Evolutionary conservation across 192 early-diverging fungal genomes (phyloP), one percentile per base, ranked within the genome.

Genomic region (Allomyces javanicus): DNA sequence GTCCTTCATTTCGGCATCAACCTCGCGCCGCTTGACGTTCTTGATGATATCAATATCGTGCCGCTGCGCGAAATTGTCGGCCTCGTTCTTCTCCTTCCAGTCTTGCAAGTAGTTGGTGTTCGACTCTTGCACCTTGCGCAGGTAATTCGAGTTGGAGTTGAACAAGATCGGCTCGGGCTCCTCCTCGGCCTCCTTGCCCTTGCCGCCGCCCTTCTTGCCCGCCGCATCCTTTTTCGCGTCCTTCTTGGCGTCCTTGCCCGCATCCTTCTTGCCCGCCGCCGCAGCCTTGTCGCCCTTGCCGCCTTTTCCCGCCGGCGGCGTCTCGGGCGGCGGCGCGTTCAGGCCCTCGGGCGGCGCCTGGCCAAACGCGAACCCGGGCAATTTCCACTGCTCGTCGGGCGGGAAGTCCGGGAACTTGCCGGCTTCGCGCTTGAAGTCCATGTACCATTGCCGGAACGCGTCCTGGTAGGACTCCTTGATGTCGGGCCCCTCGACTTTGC

Each of bases 31-130:
- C 58, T 84, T 84, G 23, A 78, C 76, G 26, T 63, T 70, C 66
- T 84, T 84, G 61, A 84, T 78, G 63, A 84, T 84, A 61, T 84
- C 83, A 64, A 76, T 78, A 64, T 84, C 83, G 70, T 83, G 81
- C 69, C 77, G 81, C 68, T 84, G 83, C 11, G 77, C 77, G 67
- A 84, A 83, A 67, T 84, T 84, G 17, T 83, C 78, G 6, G 69
- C 33, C 63, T 84, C 83, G 64, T 84, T 80, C 66, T 83, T 84
- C 25, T 66, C 64, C 22, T 63, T 67, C 83, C 83, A 84, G n/a
- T 81, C 71, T 10, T 65, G 58, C 12, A 19, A 66, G 63, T 74
- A 84, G 23, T 61, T 70, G 12, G 64, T 43, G 22, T 70, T 68
- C 26, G 76, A 75, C 24, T 69, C 63, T 44, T 70, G 68, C 62